These are phyloP conservation scores for rapeseed (Brassica napus) DNA, from an alignment of 345 rosid genomes.

Conservation along the genomic window DNA sequence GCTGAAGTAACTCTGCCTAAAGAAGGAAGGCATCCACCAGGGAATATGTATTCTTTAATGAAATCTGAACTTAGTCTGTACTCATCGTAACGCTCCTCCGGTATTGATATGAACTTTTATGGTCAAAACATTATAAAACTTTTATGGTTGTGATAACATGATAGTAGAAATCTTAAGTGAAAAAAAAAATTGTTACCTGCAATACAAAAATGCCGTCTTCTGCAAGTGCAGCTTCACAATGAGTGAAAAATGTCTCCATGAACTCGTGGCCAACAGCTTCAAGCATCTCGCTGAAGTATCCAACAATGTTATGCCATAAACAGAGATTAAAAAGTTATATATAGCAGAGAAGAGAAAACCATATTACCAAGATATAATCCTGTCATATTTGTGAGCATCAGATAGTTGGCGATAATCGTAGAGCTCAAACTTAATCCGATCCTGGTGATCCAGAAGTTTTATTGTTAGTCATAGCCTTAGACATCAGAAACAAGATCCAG, in stretches of 20 bases:
- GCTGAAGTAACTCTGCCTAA: conserved; percentile 69
- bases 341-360: background rate
- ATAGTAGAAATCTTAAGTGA: background rate
- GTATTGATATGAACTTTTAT: conserved; percentile 68
- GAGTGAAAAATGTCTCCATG: conserved; percentile 69
- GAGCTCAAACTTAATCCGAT: conserved; percentile 55
- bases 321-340: no score
- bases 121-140: background rate
- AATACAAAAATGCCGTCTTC: conserved; percentile 67
- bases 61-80: conserved; percentile 68
- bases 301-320: background rate
- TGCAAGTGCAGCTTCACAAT: conserved; percentile 68
- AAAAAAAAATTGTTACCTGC: conserved; percentile 46
- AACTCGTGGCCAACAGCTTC: conserved; percentile 84
- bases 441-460: conserved; percentile 41
- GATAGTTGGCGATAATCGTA: conserved; percentile 75
- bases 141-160: background rate
- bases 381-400: conserved; percentile 51
- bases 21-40: conserved; percentile 80
- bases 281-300: conserved; percentile 72
- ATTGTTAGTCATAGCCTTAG: background rate
- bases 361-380: conserved; percentile 75
- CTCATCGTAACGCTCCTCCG: conserved; percentile 67
- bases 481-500: background rate
- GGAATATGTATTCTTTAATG: conserved; percentile 83